A percentile compares a stretch with the other conserved stretches of the same genome.
Conservation (phyloP, 768 basidiomycete genomes). For the Lactarius trivialis region DNA sequence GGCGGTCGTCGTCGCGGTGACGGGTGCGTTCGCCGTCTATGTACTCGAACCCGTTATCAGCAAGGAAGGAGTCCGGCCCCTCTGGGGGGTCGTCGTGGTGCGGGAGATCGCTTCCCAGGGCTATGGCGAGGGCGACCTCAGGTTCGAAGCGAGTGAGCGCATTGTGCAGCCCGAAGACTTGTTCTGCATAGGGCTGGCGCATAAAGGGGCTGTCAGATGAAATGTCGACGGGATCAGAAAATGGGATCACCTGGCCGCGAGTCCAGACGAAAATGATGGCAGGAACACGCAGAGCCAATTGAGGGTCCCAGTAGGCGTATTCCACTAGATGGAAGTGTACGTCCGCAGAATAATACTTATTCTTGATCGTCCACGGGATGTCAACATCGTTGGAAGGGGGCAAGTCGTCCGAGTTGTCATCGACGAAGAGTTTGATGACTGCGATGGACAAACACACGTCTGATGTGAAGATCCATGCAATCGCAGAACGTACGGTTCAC, state of each 20-base stretch:
- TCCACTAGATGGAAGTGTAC: constrained; percentile 59
- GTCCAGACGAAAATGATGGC: constrained; percentile 72
- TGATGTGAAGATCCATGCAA: background rate
- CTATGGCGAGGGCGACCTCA: constrained; percentile 68
- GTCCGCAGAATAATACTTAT: constrained; percentile 76
- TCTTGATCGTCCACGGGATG: constrained; percentile 69
- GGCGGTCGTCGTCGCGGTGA: background rate
- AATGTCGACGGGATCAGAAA: background rate
- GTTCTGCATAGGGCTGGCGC: constrained; percentile 50
- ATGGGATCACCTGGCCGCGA: constrained; percentile 48
- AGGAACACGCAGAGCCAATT: constrained; percentile 45
- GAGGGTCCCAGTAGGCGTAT: constrained; percentile 38
- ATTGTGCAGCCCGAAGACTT: constrained; percentile 44
- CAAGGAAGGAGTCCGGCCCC: constrained; percentile 59
- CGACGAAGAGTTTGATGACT: constrained; percentile 27
- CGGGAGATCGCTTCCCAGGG: constrained; percentile 33
- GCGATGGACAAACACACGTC: constrained; percentile 3
- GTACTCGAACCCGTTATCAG: constrained; percentile 71
- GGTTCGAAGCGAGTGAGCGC: constrained; percentile 48
- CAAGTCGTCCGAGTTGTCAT: constrained; percentile 8
- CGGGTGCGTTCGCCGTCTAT: constrained; percentile 43
- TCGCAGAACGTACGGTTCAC: constrained; percentile 26
- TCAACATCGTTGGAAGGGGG: constrained; percentile 2
- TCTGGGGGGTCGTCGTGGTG: constrained; percentile 29
- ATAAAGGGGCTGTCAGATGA: constrained; percentile 5